Evolutionary conservation across 1,284 basidiomycete species (phyloP).

Genomic region (Puccinia coronata): DNA sequence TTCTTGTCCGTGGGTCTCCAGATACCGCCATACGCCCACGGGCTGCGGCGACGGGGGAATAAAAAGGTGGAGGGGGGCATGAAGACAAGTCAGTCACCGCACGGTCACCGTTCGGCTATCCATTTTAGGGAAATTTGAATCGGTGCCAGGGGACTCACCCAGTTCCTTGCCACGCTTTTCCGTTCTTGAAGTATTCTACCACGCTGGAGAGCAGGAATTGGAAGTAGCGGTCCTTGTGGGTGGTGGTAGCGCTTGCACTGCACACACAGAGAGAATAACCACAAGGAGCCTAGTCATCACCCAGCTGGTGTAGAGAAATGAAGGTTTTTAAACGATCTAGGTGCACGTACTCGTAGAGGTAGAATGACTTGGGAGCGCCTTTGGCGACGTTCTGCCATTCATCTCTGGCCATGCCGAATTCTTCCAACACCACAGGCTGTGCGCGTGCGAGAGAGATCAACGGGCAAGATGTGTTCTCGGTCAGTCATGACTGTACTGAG

Average conservation of each 20-base stretch:
- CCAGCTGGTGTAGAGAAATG: background rate
- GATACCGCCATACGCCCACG: constrained; percentile 54
- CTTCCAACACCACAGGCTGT: constrained; percentile 54
- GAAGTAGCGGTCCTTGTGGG: constrained; percentile 53
- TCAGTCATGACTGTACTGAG: too few species aligned
- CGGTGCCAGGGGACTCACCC: constrained; percentile 42
- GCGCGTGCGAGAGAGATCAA: background rate
- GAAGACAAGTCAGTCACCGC: too few species aligned
- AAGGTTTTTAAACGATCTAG: background rate
- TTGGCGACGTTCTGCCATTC: constrained; percentile 53
- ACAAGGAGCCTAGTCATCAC: background rate
- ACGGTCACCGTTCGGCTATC: too few species aligned
- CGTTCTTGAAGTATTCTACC: constrained; percentile 49
- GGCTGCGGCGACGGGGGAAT: constrained; percentile 24
- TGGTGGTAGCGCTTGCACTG: constrained; percentile 51
- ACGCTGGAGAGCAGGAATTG: constrained; percentile 50
- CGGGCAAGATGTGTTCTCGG: too few species aligned
- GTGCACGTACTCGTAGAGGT: constrained; percentile 41
- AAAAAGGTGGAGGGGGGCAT: too few species aligned
- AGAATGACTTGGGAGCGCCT: constrained; percentile 39
- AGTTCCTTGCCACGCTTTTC: constrained; percentile 35
- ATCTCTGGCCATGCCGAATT: constrained; percentile 55
- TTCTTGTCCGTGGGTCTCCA: constrained; percentile 52
- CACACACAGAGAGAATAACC: background rate
- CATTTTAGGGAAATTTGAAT: too few species aligned